A percentile compares a stretch with the other conserved stretches of the same genome.
These are phyloP conservation scores for Umbelopsis vinacea DNA, from an alignment of 192 early-diverging fungal species.

Conservation along the genomic window DNA sequence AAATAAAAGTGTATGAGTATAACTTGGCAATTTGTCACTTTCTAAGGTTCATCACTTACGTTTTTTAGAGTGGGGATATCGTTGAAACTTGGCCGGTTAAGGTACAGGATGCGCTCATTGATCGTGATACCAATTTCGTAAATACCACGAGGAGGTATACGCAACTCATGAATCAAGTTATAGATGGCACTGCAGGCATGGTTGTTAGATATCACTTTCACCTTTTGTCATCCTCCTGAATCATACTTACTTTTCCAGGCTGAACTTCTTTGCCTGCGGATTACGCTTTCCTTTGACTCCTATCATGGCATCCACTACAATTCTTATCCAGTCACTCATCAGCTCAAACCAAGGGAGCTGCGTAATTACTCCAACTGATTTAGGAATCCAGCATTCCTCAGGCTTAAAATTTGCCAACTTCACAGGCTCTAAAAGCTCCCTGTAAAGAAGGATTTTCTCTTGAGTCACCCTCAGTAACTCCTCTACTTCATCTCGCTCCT, in stretches of 20 bases:
- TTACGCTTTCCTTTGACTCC: slow-evolving; percentile 45
- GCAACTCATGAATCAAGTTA: slow-evolving; percentile 76
- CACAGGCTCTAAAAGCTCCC: slow-evolving; percentile 66
- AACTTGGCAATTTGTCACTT: background rate
- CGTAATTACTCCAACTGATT: slow-evolving; percentile 71
- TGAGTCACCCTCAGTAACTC: slow-evolving; percentile 27
- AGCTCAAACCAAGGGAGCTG: slow-evolving; percentile 75
- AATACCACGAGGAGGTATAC: slow-evolving; percentile 79
- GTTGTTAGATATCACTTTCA: background rate
- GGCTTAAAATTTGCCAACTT: slow-evolving; percentile 54
- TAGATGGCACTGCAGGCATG: slow-evolving; percentile 37
- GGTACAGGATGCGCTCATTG: slow-evolving; percentile 62
- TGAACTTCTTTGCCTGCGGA: slow-evolving; percentile 36
- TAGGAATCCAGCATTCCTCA: slow-evolving; percentile 71
- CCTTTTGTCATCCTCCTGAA: background rate
- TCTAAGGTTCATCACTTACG: slow-evolving; percentile 48
- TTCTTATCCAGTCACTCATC: slow-evolving; percentile 75
- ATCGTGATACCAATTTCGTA: slow-evolving; percentile 75
- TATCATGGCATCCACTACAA: slow-evolving; percentile 58
- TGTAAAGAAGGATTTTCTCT: slow-evolving; percentile 71
- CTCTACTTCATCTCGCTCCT: slow-evolving; percentile 54
- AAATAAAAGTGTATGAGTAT: slow-evolving; percentile 10
- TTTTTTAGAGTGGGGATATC: slow-evolving; percentile 75
- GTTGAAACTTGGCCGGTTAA: slow-evolving; percentile 77
- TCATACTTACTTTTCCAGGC: slow-evolving; percentile 62